Evolutionary conservation across 805 yeast genomes (phyloP), one percentile per base, ranked within the genome.

Genomic region (Candida quercuum): DNA sequence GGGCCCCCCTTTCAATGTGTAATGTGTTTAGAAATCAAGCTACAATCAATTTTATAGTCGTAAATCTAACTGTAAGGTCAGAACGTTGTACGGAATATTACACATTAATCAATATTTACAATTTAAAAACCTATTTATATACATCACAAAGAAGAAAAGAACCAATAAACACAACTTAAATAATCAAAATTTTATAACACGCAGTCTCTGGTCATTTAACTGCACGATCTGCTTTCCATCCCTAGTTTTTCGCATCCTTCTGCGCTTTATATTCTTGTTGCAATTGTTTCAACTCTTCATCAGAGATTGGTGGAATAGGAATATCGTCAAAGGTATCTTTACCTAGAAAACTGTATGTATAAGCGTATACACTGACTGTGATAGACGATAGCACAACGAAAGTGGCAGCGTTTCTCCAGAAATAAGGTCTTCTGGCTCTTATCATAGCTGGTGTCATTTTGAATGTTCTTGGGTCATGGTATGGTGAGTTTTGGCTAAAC

Each of bases 391-490:
- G 65, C 0, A 73, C 61, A 14, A 67, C 67, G 35, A 89, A 75
- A 0, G 79, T 74, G 15, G 76, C 65, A 55, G 82, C 74, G 59
- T 89, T 91, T 52, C 71, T 77, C 73, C 79, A 76, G 64, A 88
- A 86, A 56, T 76, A 91, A 29, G 96, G 97, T 42, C 74, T 71
- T 60, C 98, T 76, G 33, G 96, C 96, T 47, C 98, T 72, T 48
- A 86, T 69, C 71, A 91, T 78, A 6, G 96, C 96, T 13, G 96
- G 96, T 1, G 96, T 86, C 91, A 88, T 88, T 55, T 81, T 81
- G 63, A 76, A 82, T 24, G 89, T 84, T 46, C 67, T 65, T 26
- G 78, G 82, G 59, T 84, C 86, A 37, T 72, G 74, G 54, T 76
- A 73, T 35, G 61, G 67, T 4, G 75, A 67, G 17, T 64, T 66